A percentile compares a stretch with the other conserved stretches of the same genome.
Conservation (phyloP, 495 filamentous ascomycete genomes). For the Lichenothelia convexa region DNA sequence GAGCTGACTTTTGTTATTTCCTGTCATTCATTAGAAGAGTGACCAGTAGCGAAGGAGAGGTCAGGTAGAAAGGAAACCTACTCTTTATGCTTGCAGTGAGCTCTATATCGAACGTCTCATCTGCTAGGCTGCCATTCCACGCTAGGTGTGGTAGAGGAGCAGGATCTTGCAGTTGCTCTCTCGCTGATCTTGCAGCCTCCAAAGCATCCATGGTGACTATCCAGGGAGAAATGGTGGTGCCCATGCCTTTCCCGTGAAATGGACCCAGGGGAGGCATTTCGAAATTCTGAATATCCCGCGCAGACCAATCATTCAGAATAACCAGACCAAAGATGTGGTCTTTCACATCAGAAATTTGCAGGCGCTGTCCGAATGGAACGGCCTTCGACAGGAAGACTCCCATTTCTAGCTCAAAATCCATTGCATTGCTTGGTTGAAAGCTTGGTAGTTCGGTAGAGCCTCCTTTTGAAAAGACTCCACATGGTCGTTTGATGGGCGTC, state of each 20-base stretch:
- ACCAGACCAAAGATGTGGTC: slow-evolving; percentile 18
- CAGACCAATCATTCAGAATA: slow-evolving; percentile 17
- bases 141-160: slow-evolving; percentile 9
- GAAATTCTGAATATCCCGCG: slow-evolving; percentile 14
- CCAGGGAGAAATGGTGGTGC: slow-evolving; percentile 15
- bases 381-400: slow-evolving; percentile 13
- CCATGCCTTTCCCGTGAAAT: slow-evolving; percentile 15
- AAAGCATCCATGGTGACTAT: slow-evolving; percentile 14
- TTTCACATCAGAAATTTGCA: slow-evolving; percentile 10
- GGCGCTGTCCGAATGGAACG: slow-evolving; percentile 8
- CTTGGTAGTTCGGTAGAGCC: slow-evolving; percentile 6
- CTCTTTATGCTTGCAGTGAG: slow-evolving; percentile 8
- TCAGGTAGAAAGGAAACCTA: background rate
- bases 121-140: slow-evolving; percentile 6
- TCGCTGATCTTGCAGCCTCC: slow-evolving; percentile 8
- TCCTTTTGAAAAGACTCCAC: slow-evolving; percentile 10
- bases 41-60: background rate
- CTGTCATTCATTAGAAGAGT: background rate
- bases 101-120: slow-evolving; percentile 11
- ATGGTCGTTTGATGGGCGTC: slow-evolving; percentile 8
- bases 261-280: slow-evolving; percentile 16
- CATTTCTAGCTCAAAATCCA: slow-evolving; percentile 19
- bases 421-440: slow-evolving; percentile 8
- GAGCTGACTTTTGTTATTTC: slow-evolving; percentile 6
- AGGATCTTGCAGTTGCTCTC: slow-evolving; percentile 7